phyloP scores from a whole-genome alignment of 345 rosid genomes.

The Eutrema yunnanense region DNA sequence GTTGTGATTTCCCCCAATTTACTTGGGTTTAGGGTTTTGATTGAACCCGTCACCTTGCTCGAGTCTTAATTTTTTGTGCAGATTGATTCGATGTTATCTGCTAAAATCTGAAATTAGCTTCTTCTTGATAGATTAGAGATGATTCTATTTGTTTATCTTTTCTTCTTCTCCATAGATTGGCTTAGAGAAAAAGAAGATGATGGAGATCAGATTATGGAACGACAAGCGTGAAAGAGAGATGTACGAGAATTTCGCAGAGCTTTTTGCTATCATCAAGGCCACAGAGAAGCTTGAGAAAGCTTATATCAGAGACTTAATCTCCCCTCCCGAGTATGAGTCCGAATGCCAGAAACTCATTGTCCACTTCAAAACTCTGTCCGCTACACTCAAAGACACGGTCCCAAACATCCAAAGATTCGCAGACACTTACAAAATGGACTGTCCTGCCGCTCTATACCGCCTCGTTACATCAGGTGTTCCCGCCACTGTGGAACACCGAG shows the following conservation, averaged over 20 bases:
- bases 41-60: not conserved
- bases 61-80: no score
- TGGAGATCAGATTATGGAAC: constrained; percentile 88
- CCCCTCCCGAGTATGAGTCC: constrained; percentile 67
- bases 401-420: constrained; percentile 84
- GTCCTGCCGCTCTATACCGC: constrained; percentile 87
- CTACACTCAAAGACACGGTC: constrained; percentile 63
- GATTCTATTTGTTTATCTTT: not conserved
- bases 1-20: not conserved
- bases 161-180: constrained; percentile 38
- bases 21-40: not conserved
- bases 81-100: no score
- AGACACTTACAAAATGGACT: constrained; percentile 91
- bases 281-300: constrained; percentile 95
- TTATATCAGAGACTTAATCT: constrained; percentile 64
- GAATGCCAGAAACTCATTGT: constrained; percentile 89
- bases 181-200: constrained; percentile 9
- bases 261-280: constrained; percentile 87
- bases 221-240: constrained; percentile 96
- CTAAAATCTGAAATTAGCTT: not conserved
- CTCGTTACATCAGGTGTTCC: constrained; percentile 88
- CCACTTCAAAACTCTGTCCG: constrained; percentile 78
- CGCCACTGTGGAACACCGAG: constrained; percentile 84
- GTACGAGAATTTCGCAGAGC: constrained; percentile 92
- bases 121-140: not conserved